Evolutionary conservation across 495 filamentous ascomycete genomes (phyloP), one percentile per base, ranked within the genome.

Genomic region (Tuber borchii): DNA sequence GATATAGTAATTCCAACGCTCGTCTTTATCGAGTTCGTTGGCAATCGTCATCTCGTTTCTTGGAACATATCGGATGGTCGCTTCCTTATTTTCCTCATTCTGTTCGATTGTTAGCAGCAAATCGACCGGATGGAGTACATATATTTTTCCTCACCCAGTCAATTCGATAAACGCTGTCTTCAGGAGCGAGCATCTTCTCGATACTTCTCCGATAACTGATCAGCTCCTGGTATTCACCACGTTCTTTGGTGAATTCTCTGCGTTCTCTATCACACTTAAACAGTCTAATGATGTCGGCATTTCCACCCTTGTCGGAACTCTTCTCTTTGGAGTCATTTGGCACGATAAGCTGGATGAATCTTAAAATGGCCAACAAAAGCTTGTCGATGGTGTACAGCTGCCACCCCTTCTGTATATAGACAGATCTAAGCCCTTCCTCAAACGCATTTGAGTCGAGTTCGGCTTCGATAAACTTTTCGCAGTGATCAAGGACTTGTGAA

Each of bases 1-100:
- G 65, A 97, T 92, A 82, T 99, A 99, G 86, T 95, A 94, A 71
- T 92, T 91, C 95, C 95, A 98, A 71, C 87, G 87, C 69, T 87
- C 87, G 73, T 90, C 88, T 43, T 86, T 84, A 76, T 85, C 88
- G 44, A 91, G 82, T 37, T 88, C 87, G 45, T 88, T 87, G 72
- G 85, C 86, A 73, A 83, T 79, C 12, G 81, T 83, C 19, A 82
- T 75, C 71, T 83, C 74, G 51, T 80, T 78, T 34, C 81, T 76
- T 45, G 78, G 73, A 39, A 83, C 76, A 51, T 81, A 71, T 43
- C 81, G 81, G 44, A 83, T 78, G 20, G 81, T 81, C 68, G 78
- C 75, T 48, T 79, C 81, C 70, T 75, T 73, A 37, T 74, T 72
- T 70, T 76, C 73, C 56, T 83, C 81, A 16, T 83, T 51, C 82